A percentile compares a stretch with the other conserved stretches of the same genome.
Evolutionary conservation across 2,329 filamentous ascomycete species (phyloP).

Genomic region (Gnomoniopsis sp.): DNA sequence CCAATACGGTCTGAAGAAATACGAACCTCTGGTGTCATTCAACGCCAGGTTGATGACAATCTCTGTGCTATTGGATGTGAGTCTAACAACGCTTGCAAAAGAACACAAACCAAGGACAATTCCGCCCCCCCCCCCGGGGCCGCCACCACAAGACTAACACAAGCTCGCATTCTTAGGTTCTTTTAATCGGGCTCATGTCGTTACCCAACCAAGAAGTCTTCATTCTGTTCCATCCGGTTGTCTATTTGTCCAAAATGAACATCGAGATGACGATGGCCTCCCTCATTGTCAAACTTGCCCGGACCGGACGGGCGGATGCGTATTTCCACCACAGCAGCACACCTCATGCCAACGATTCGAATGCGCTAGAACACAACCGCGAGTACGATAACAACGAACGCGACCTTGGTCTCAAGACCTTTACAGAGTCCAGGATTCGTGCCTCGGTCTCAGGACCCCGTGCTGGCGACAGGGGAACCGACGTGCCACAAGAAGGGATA

Average conservation of each 20-base stretch:
- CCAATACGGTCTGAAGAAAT: slow-evolving; percentile 46
- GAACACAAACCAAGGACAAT: no score
- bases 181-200: slow-evolving; percentile 33
- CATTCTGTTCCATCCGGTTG: slow-evolving; percentile 15
- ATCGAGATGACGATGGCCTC: slow-evolving; percentile 19
- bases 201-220: slow-evolving; percentile 29
- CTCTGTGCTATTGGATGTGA: slow-evolving; percentile 47
- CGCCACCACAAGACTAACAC: not conserved
- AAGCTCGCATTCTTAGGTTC: slow-evolving; percentile 9
- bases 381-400: slow-evolving; percentile 2
- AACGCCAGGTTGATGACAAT: slow-evolving; percentile 46
- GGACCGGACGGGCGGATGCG: not conserved
- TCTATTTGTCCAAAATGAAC: slow-evolving; percentile 12
- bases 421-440: slow-evolving; percentile 9
- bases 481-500: not conserved
- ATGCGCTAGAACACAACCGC: not conserved
- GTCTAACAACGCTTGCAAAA: slow-evolving; percentile 7
- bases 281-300: slow-evolving; percentile 16
- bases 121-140: no score
- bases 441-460: slow-evolving; percentile 6
- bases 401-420: slow-evolving; percentile 10
- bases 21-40: slow-evolving; percentile 45
- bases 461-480: not conserved
- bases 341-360: not conserved
- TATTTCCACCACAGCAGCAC: slow-evolving; percentile 7